Conservation (phyloP, 768 basidiomycete genomes). For the Auricularia sp. region DNA sequence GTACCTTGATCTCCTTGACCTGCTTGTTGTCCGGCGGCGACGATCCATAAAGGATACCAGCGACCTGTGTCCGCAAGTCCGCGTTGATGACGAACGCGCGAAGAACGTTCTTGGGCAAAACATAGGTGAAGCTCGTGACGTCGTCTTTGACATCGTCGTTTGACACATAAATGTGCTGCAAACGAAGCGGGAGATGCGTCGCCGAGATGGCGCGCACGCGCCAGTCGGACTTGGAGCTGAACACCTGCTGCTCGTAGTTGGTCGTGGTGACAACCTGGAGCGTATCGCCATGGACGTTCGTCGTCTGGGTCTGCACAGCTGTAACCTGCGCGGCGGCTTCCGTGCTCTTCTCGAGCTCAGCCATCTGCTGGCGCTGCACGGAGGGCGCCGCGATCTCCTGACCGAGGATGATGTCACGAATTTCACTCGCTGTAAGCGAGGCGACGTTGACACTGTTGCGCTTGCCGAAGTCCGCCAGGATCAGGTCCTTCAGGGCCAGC, state of each 20-base stretch:
- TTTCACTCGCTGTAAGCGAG: constrained; percentile 90
- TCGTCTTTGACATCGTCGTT: constrained; percentile 99
- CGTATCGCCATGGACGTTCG: constrained; percentile 93
- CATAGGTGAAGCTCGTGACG: constrained; percentile 87
- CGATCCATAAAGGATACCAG: constrained; percentile 84
- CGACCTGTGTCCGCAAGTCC: constrained; percentile 93
- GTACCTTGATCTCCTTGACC: constrained; percentile 92
- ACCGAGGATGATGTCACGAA: constrained; percentile 95
- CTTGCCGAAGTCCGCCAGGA: constrained; percentile 96
- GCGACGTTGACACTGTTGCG: constrained; percentile 98
- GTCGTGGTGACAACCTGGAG: constrained; percentile 95
- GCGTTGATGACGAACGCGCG: constrained; percentile 88
- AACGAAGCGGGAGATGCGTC: constrained; percentile 88
- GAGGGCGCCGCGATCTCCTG: constrained; percentile 97
- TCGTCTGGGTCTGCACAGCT: constrained; percentile 94
- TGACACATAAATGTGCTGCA: constrained; percentile 98
- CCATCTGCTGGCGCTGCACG: constrained; percentile 97
- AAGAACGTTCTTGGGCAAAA: constrained; percentile 93
- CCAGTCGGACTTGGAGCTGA: constrained; percentile 99
- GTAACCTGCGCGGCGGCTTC: constrained; percentile 95
- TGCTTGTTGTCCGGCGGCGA: constrained; percentile 95
- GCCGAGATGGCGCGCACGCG: constrained; percentile 96
- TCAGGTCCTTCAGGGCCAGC: constrained; percentile 96
- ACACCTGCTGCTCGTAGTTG: constrained; percentile 96
- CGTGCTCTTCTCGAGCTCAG: constrained; percentile 91